A percentile compares a stretch with the other conserved stretches of the same genome.
Evolutionary conservation across 2,329 filamentous ascomycete genomes (phyloP).

Genomic region (Colletotrichum scovillei): DNA sequence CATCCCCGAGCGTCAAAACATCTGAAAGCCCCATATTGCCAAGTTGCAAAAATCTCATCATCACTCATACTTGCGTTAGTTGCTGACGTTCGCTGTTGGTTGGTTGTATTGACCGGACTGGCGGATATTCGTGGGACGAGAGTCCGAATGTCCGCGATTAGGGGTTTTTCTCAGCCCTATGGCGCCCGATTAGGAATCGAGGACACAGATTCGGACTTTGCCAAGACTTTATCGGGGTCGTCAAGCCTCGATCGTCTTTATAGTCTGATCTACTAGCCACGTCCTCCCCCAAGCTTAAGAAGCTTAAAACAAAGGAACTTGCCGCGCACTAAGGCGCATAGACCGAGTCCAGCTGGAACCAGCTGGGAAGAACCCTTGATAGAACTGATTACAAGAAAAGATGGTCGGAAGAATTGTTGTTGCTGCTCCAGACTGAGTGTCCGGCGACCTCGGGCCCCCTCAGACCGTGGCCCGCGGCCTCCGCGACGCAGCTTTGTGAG

Average conservation of each 20-base stretch:
- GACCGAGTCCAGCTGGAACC: not conserved
- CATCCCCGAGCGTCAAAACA: not conserved
- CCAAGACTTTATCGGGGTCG: not conserved
- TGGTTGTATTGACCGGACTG: not conserved
- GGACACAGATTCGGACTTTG: not conserved
- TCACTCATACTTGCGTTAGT: not conserved
- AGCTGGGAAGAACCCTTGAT: not conserved
- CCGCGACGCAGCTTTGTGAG: not conserved
- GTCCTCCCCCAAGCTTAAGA: too few species aligned
- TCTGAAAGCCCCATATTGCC: not conserved
- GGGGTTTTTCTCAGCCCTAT: not conserved
- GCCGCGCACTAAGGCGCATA: too few species aligned
- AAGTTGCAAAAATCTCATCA: not conserved
- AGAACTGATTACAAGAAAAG: too few species aligned
- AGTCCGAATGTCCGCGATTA: conserved; percentile 5
- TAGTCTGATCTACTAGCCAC: too few species aligned
- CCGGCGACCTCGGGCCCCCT: not conserved
- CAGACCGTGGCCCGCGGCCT: conserved; percentile 8
- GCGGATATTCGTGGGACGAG: not conserved
- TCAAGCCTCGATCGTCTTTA: too few species aligned
- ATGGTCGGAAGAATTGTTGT: not conserved
- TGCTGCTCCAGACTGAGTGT: not conserved
- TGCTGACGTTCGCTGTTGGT: not conserved
- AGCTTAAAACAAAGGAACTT: too few species aligned
- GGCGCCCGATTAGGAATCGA: not conserved